Evolutionary conservation across 2,329 filamentous ascomycete genomes (phyloP).

Genomic region (Aspergillus quadricinctus): DNA sequence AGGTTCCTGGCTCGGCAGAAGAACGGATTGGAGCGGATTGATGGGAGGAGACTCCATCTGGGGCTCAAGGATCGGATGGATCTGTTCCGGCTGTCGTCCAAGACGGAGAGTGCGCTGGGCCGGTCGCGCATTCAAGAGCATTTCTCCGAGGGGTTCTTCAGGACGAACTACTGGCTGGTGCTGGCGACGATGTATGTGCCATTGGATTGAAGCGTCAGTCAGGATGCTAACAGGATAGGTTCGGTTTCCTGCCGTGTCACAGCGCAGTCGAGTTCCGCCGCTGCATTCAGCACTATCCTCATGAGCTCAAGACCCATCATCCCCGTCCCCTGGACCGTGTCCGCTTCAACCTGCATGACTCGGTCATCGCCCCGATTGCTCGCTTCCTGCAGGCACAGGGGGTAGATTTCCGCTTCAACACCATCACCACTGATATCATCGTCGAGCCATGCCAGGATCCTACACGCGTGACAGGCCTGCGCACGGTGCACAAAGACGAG

Average conservation of each 20-base stretch:
- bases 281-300: slow-evolving; percentile 17
- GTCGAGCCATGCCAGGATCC: slow-evolving; percentile 8
- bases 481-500: slow-evolving; percentile 15
- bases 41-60: slow-evolving; percentile 6
- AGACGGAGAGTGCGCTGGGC: slow-evolving; percentile 14
- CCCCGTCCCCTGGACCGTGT: slow-evolving; percentile 16
- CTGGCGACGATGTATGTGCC: slow-evolving; percentile 18
- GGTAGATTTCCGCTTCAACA: slow-evolving; percentile 25
- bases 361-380: slow-evolving; percentile 20
- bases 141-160: slow-evolving; percentile 18
- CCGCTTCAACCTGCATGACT: slow-evolving; percentile 24
- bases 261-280: slow-evolving; percentile 27
- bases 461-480: slow-evolving; percentile 22
- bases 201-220: neutral
- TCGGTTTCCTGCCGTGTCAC: slow-evolving; percentile 26
- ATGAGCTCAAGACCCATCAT: slow-evolving; percentile 15
- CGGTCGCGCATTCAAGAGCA: slow-evolving; percentile 14
- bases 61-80: slow-evolving; percentile 16
- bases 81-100: slow-evolving; percentile 13
- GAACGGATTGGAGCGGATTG: slow-evolving; percentile 4
- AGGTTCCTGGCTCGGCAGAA: slow-evolving; percentile 9
- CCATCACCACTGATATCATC: slow-evolving; percentile 22
- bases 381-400: slow-evolving; percentile 20
- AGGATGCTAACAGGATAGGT: slow-evolving; percentile 6
- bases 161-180: slow-evolving; percentile 23